These are phyloP conservation scores for Jackrogersella multiformis DNA, from an alignment of 495 filamentous ascomycete species.

Conservation along the genomic window DNA sequence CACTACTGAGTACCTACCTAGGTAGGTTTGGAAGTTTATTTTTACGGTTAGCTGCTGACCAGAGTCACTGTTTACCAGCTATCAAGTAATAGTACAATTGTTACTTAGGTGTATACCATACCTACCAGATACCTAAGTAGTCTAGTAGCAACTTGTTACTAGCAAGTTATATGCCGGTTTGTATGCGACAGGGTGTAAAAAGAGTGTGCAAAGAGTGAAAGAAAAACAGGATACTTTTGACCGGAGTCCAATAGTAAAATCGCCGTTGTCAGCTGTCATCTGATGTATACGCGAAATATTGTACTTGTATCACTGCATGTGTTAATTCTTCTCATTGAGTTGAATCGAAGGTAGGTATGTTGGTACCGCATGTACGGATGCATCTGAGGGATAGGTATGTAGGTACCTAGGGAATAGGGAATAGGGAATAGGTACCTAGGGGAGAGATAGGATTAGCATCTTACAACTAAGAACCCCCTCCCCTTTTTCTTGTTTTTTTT, in stretches of 20 bases:
- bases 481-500: background rate
- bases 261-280: background rate
- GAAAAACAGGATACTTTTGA: conserved; percentile 1
- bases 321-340: background rate
- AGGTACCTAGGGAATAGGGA: too few relatives aligned
- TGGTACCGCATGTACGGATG: background rate
- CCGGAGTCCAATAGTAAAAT: conserved; percentile 7
- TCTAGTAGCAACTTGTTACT: too few relatives aligned
- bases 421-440: too few relatives aligned
- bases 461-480: too few relatives aligned
- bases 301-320: background rate
- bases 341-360: background rate
- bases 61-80: background rate
- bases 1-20: too few relatives aligned
- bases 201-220: background rate
- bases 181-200: background rate
- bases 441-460: too few relatives aligned
- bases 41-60: background rate
- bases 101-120: background rate
- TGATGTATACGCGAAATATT: background rate
- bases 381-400: background rate
- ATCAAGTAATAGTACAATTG: too few relatives aligned
- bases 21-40: background rate
- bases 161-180: too few relatives aligned
- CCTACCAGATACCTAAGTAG: too few relatives aligned